Conservation (phyloP, 257 asterid species). For the Nicotiana undulata region DNA sequence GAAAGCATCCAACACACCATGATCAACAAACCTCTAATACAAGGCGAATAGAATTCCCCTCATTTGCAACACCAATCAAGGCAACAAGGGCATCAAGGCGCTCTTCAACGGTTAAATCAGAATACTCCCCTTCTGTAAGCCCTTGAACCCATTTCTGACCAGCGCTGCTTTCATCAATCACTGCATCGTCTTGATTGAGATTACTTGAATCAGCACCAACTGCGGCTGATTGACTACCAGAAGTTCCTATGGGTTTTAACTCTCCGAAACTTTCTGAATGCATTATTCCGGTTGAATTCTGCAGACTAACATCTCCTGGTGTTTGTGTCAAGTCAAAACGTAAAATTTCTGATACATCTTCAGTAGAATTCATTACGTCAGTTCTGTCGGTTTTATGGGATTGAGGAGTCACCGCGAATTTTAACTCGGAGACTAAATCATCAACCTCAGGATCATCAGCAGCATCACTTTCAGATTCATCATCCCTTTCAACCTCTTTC, state of each 20-base stretch:
- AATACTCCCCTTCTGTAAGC: slow-evolving; percentile 77
- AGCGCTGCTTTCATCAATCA: slow-evolving; percentile 39
- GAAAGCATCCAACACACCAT: background rate
- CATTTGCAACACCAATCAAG: slow-evolving; percentile 66
- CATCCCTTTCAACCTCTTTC: slow-evolving; percentile 69
- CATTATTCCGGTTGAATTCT: slow-evolving; percentile 12
- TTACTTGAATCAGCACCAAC: slow-evolving; percentile 9
- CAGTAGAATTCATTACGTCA: slow-evolving; percentile 13
- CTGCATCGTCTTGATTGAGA: slow-evolving; percentile 28
- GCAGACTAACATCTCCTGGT: slow-evolving; percentile 16
- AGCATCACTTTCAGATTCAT: slow-evolving; percentile 69
- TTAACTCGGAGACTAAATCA: slow-evolving; percentile 27
- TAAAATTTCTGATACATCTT: slow-evolving; percentile 15
- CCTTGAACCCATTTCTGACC: slow-evolving; percentile 86
- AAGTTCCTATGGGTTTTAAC: slow-evolving; percentile 24
- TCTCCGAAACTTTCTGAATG: slow-evolving; percentile 24
- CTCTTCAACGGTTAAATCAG: slow-evolving; percentile 67
- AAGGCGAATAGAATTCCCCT: slow-evolving; percentile 70
- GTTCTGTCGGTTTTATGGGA: slow-evolving; percentile 14
- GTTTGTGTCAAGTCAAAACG: slow-evolving; percentile 24
- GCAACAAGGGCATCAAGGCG: slow-evolving; percentile 79
- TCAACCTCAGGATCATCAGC: slow-evolving; percentile 68
- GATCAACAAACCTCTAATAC: slow-evolving; percentile 57
- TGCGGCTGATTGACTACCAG: slow-evolving; percentile 19
- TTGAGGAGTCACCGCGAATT: slow-evolving; percentile 13